Percentiles rank a stretch among this genome's conserved stretches.
phyloP scores from a whole-genome alignment of 805 yeast species.

The Zygosaccharomyces lentus region DNA sequence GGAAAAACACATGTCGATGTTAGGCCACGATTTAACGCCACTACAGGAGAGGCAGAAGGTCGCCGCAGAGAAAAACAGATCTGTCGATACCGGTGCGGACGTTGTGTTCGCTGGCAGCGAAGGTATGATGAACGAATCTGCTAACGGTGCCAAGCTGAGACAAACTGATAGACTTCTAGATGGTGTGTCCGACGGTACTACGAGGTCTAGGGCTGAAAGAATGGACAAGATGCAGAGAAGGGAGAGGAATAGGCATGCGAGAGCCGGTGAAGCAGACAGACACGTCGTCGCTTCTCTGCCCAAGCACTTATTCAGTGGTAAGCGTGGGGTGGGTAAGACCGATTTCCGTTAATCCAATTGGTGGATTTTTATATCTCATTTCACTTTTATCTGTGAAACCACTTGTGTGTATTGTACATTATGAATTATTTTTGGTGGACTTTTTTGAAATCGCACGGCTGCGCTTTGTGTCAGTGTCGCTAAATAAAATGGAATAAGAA shows the following conservation, averaged over 20 bases:
- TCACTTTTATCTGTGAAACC: not conserved
- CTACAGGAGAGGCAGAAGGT: conserved; percentile 50
- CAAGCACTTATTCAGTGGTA: conserved; percentile 93
- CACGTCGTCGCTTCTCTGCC: conserved; percentile 81
- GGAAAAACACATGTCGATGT: conserved; percentile 83
- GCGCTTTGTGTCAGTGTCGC: conserved; percentile 5
- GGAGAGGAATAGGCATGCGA: conserved; percentile 86
- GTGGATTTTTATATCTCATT: not conserved
- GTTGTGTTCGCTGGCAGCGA: conserved; percentile 55
- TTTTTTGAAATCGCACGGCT: not conserved
- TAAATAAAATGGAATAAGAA: not conserved
- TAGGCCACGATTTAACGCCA: conserved; percentile 81
- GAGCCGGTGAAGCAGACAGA: conserved; percentile 95
- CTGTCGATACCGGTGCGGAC: conserved; percentile 68
- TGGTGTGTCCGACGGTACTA: conserved; percentile 78
- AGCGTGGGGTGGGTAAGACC: conserved; percentile 91
- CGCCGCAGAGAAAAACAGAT: conserved; percentile 38
- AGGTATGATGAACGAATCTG: conserved; percentile 30
- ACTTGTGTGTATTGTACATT: conserved; percentile 4
- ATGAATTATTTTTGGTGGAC: not conserved
- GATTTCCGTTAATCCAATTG: conserved; percentile 63
- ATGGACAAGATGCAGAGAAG: conserved; percentile 86
- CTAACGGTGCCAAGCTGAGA: conserved; percentile 40
- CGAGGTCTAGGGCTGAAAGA: conserved; percentile 81
- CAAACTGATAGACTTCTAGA: conserved; percentile 81